Percentiles rank a stretch among this genome's conserved stretches.
phyloP scores from a whole-genome alignment of 2,329 filamentous ascomycete genomes.

The Sporothrix humicola region DNA sequence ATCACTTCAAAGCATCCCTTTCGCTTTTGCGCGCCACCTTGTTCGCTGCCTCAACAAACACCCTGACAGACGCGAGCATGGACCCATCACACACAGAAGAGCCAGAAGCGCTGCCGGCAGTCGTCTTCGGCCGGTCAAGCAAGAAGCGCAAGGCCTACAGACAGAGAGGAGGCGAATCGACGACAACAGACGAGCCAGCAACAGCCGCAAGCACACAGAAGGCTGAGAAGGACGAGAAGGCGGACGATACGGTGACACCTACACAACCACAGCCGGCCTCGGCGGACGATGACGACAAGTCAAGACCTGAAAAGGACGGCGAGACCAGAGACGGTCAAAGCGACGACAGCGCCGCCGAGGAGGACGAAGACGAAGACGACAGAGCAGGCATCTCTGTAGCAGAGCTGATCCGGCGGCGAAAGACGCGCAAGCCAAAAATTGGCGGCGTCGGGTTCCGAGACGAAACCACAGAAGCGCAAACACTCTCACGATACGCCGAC shows the following conservation, averaged over 20 bases:
- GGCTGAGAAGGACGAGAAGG: background rate
- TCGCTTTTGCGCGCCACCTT: background rate
- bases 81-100: slow-evolving; percentile 32
- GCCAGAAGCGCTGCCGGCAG: slow-evolving; percentile 41
- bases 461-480: slow-evolving; percentile 37
- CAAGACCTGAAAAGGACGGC: slow-evolving; percentile 21
- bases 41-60: background rate
- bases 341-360: slow-evolving; percentile 33
- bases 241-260: background rate
- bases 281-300: background rate
- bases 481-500: slow-evolving; percentile 35
- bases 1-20: background rate
- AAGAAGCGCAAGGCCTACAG: slow-evolving; percentile 68
- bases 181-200: slow-evolving; percentile 1
- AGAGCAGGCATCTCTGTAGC: slow-evolving; percentile 50
- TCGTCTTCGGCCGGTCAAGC: slow-evolving; percentile 58
- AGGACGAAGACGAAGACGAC: slow-evolving; percentile 32
- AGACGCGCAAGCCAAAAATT: slow-evolving; percentile 55
- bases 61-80: background rate
- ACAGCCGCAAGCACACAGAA: background rate
- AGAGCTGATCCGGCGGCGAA: slow-evolving; percentile 59
- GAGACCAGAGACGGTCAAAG: slow-evolving; percentile 29
- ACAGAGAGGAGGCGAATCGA: slow-evolving; percentile 48
- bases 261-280: background rate
- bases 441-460: slow-evolving; percentile 63